phyloP scores from a whole-genome alignment of 1,284 basidiomycete genomes.

The Irpex sp. region DNA sequence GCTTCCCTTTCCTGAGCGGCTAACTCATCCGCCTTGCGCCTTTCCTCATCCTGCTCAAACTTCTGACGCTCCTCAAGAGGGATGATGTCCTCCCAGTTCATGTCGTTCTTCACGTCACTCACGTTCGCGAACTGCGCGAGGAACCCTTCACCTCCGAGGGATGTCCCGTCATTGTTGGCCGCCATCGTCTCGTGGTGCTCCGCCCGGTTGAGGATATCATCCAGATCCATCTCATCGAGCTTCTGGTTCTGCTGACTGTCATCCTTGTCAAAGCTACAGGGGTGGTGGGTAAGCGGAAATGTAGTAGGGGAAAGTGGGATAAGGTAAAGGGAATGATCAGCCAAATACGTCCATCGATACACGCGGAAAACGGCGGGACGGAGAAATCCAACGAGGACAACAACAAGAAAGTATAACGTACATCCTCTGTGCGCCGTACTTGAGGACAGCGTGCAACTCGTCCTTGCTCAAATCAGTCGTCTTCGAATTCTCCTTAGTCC shows the following conservation, averaged over 20 bases:
- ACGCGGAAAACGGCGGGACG: conserved; percentile 8
- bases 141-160: conserved; percentile 96
- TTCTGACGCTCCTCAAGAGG: conserved; percentile 89
- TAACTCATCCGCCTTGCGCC: conserved; percentile 65
- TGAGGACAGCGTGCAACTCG: conserved; percentile 96
- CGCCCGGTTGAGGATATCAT: conserved; percentile 95
- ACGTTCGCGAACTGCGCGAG: conserved; percentile 94
- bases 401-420: conserved; percentile 32
- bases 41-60: conserved; percentile 82
- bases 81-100: conserved; percentile 99
- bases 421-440: conserved; percentile 99
- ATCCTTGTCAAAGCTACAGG: conserved; percentile 89
- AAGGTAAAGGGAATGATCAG: conserved; percentile 2
- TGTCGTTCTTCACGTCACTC: conserved; percentile 97
- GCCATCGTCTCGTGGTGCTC: conserved; percentile 96
- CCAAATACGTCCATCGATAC: conserved; percentile 10
- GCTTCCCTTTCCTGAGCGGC: conserved; percentile 50
- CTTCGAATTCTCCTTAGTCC: conserved; percentile 68
- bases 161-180: conserved; percentile 74
- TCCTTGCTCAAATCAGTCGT: conserved; percentile 95
- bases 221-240: conserved; percentile 98
- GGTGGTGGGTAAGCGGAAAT: neutral
- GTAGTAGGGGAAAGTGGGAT: conserved; percentile 5
- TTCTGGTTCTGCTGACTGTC: conserved; percentile 92
- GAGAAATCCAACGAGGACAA: neutral